These are phyloP conservation scores for Melastoma candidum DNA, from an alignment of 441 rosid genomes.

Conservation along the genomic window DNA sequence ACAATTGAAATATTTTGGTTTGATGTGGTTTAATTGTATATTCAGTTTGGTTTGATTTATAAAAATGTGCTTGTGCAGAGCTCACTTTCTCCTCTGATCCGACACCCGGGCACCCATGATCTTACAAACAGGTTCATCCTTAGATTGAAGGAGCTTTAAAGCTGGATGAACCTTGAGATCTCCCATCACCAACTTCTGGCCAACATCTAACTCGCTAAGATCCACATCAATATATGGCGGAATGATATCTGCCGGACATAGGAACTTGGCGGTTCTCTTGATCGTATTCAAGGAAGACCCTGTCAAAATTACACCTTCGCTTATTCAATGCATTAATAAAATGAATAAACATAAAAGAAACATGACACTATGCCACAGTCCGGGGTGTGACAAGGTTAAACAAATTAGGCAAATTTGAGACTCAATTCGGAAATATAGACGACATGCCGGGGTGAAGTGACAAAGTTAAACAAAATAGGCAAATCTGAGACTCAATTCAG, in stretches of 20 bases:
- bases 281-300: constrained; percentile 73
- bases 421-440: too few relatives aligned
- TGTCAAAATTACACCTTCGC: constrained; percentile 18
- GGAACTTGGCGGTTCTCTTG: constrained; percentile 70
- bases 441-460: too few relatives aligned
- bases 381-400: too few relatives aligned
- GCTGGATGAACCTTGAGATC: constrained; percentile 88
- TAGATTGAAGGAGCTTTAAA: constrained; percentile 43
- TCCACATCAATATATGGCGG: constrained; percentile 94
- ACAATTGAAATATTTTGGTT: too few relatives aligned
- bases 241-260: constrained; percentile 72
- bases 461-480: too few relatives aligned
- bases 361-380: too few relatives aligned
- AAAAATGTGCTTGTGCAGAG: neutral
- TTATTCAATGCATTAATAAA: too few relatives aligned
- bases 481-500: too few relatives aligned
- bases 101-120: constrained; percentile 60
- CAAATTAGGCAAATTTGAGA: too few relatives aligned
- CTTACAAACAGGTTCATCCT: constrained; percentile 59
- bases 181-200: constrained; percentile 63
- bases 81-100: constrained; percentile 49
- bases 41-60: too few relatives aligned
- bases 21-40: too few relatives aligned
- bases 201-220: constrained; percentile 70
- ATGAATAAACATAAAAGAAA: too few relatives aligned